A percentile compares a stretch with the other conserved stretches of the same genome.
Conservation (phyloP, 768 basidiomycete species). For the Trametes sanguinea region DNA sequence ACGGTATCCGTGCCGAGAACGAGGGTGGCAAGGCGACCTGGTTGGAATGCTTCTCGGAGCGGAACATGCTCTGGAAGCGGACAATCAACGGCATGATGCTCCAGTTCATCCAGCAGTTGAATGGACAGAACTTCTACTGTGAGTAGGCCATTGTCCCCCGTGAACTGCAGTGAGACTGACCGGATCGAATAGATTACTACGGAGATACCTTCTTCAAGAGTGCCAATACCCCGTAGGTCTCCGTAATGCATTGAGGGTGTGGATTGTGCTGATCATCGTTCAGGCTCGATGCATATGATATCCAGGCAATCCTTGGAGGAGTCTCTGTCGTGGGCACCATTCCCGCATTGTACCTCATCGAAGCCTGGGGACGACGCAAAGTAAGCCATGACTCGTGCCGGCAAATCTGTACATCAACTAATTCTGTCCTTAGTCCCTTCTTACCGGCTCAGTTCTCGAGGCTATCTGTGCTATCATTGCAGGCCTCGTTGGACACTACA, state of each 20-base stretch:
- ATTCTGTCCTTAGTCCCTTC: slow-evolving; percentile 51
- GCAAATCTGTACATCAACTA: not conserved
- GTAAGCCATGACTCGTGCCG: slow-evolving; percentile 35
- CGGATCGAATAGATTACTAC: slow-evolving; percentile 60
- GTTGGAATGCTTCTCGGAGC: slow-evolving; percentile 73
- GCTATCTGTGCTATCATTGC: slow-evolving; percentile 66
- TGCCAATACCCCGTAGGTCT: slow-evolving; percentile 61
- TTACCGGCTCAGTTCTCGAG: slow-evolving; percentile 63
- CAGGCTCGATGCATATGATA: slow-evolving; percentile 69
- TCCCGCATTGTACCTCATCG: slow-evolving; percentile 71
- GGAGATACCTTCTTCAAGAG: slow-evolving; percentile 81
- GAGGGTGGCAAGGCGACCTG: slow-evolving; percentile 80
- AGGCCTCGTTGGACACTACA: slow-evolving; percentile 71
- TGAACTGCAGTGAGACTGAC: slow-evolving; percentile 10
- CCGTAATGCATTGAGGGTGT: no score
- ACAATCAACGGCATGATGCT: slow-evolving; percentile 83
- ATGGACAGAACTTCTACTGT: slow-evolving; percentile 85
- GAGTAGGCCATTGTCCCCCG: slow-evolving; percentile 23
- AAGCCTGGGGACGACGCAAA: slow-evolving; percentile 71
- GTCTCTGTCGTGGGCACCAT: slow-evolving; percentile 74
- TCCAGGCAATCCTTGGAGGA: slow-evolving; percentile 73
- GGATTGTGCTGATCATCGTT: not conserved
- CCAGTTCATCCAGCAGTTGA: slow-evolving; percentile 79
- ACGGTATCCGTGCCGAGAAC: slow-evolving; percentile 70
- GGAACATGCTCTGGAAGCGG: slow-evolving; percentile 70